Percentiles rank a stretch among this genome's conserved stretches.
These are phyloP conservation scores for Xylaria digitata DNA, from an alignment of 2,329 filamentous ascomycete genomes.

Conservation along the genomic window DNA sequence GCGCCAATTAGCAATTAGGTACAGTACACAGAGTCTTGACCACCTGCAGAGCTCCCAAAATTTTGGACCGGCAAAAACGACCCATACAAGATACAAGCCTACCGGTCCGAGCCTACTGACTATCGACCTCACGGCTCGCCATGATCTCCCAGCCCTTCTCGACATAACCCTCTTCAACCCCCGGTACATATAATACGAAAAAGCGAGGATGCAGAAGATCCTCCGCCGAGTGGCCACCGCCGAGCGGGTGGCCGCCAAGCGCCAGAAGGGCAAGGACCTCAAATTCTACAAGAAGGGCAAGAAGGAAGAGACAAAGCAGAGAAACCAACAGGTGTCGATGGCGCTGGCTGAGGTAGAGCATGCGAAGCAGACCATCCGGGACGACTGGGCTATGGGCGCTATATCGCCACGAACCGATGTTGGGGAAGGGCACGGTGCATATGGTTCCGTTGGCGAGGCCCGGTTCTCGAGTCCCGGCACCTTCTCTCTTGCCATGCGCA, in stretches of 20 bases:
- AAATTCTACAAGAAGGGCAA: constrained; percentile 42
- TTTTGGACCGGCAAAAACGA: constrained; percentile 29
- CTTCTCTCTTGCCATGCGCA: constrained; percentile 50
- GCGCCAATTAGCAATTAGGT: constrained; percentile 19
- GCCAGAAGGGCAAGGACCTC: constrained; percentile 47
- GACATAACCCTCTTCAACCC: constrained; percentile 8
- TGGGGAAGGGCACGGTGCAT: constrained; percentile 66
- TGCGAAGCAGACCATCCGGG: constrained; percentile 69
- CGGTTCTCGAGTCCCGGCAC: constrained; percentile 41
- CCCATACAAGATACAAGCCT: constrained; percentile 2
- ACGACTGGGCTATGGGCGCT: constrained; percentile 83
- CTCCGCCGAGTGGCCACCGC: constrained; percentile 52
- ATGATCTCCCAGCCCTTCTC: constrained; percentile 24
- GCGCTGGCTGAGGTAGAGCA: constrained; percentile 53
- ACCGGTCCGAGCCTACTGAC: neutral
- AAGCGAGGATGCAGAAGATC: constrained; percentile 50
- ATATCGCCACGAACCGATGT: constrained; percentile 81
- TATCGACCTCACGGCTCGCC: constrained; percentile 18
- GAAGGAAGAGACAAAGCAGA: constrained; percentile 37
- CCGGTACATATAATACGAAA: neutral
- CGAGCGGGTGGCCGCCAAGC: constrained; percentile 52
- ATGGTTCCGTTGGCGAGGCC: constrained; percentile 65
- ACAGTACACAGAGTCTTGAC: neutral
- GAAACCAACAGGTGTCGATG: constrained; percentile 47
- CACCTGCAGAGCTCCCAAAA: constrained; percentile 36